Evolutionary conservation across 148 eudicot genomes (phyloP).

Genomic region (Agrostemma githago): DNA sequence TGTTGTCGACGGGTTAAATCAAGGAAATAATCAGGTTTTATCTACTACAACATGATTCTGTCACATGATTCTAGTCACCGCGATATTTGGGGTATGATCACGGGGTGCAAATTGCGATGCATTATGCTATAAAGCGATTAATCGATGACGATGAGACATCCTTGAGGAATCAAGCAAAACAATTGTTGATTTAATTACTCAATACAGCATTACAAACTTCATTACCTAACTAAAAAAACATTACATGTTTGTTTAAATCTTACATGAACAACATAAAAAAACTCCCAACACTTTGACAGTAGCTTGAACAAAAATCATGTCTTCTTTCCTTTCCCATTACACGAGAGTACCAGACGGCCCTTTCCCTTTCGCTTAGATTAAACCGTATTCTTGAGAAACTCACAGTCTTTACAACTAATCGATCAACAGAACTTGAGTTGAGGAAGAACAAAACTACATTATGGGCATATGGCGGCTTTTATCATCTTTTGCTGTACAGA

Average conservation of each 20-base stretch:
- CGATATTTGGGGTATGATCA: not conserved
- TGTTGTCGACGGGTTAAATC: not conserved
- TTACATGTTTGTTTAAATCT: conserved; percentile 17
- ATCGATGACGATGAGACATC: not conserved
- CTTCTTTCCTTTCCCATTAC: not conserved
- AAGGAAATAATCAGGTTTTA: not conserved
- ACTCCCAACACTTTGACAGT: conserved; percentile 4
- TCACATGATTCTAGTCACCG: not conserved
- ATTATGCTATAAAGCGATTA: not conserved
- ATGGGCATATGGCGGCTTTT: conserved; percentile 18
- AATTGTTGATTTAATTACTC: not conserved
- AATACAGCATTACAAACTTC: not conserved
- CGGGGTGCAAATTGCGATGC: not conserved
- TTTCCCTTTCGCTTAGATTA: not conserved
- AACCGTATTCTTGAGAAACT: conserved; percentile 15
- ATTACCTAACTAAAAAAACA: not conserved
- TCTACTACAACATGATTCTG: not conserved
- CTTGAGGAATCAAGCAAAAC: not conserved
- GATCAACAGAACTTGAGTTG: conserved; percentile 19
- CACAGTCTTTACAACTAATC: conserved; percentile 17
- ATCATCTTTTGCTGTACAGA: conserved; percentile 32
- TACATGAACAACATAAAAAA: conserved; percentile 26
- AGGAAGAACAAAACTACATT: conserved; percentile 26
- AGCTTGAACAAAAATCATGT: conserved; percentile 1
- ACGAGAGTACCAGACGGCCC: conserved; percentile 14